These are phyloP conservation scores for Prunus padus DNA, from an alignment of 306 rosid species.

Conservation along the genomic window DNA sequence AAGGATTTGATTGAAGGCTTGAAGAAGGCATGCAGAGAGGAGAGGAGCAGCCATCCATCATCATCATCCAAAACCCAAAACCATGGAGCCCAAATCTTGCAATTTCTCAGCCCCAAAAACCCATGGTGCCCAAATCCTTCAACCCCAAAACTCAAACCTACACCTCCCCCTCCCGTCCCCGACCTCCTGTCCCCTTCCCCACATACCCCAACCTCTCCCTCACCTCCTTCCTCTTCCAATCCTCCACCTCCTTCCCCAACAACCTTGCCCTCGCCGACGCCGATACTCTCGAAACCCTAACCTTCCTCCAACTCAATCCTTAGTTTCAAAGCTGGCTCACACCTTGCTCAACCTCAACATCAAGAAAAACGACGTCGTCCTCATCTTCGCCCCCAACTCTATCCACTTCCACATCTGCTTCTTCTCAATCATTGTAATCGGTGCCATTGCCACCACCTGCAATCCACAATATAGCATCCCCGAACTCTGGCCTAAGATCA, in stretches of 20 bases:
- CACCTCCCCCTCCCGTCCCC: constrained; percentile 34
- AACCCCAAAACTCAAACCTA: constrained; percentile 30
- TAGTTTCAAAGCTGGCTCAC: no score
- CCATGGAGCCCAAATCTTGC: not conserved
- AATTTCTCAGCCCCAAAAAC: not conserved
- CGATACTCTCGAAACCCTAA: constrained; percentile 7
- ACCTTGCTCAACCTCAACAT: no score
- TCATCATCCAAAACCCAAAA: no score
- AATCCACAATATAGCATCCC: constrained; percentile 53
- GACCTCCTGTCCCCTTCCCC: constrained; percentile 47
- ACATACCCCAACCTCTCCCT: constrained; percentile 37
- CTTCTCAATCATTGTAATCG: not conserved
- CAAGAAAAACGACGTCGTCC: not conserved
- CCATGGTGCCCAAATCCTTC: constrained; percentile 37
- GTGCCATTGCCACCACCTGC: constrained; percentile 40
- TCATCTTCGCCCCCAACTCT: no score
- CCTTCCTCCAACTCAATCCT: no score
- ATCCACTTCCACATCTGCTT: no score
- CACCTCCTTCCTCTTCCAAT: constrained; percentile 45
- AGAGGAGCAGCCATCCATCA: no score
- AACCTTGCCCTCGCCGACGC: constrained; percentile 37
- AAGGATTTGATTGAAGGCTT: no score
- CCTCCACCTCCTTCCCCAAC: constrained; percentile 26
- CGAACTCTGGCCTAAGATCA: constrained; percentile 22
- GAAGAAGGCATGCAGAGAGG: no score